Conservation (phyloP, 768 basidiomycete species). For the Kwoniella europaea region DNA sequence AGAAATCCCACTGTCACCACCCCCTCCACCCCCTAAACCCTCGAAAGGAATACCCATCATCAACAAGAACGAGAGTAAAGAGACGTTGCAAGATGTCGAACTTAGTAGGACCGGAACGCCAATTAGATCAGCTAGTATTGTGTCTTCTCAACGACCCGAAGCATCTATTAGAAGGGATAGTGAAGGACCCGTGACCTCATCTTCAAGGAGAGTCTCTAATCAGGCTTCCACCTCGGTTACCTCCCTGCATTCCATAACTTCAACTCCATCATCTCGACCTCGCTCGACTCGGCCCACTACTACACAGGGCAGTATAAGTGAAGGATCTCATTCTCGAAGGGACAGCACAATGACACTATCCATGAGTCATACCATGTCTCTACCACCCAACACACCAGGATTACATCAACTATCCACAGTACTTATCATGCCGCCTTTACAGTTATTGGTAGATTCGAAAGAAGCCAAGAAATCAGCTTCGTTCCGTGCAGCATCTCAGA, state of each 20-base stretch:
- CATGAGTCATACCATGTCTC: constrained; percentile 27
- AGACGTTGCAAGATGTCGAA: constrained; percentile 37
- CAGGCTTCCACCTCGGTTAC: constrained; percentile 40
- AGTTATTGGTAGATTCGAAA: constrained; percentile 81
- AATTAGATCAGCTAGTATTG: constrained; percentile 7
- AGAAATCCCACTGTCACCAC: constrained; percentile 23
- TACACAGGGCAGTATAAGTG: constrained; percentile 3
- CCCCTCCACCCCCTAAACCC: constrained; percentile 29
- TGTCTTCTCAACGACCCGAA: constrained; percentile 8
- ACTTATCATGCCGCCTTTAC: constrained; percentile 71
- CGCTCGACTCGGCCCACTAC: constrained; percentile 21
- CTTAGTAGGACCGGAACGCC: constrained; percentile 32
- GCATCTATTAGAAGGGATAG: constrained; percentile 2
- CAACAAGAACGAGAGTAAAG: constrained; percentile 29
- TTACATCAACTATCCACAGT: constrained; percentile 52
- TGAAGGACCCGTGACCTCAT: constrained; percentile 11
- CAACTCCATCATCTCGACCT: constrained; percentile 35
- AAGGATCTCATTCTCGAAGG: constrained; percentile 36
- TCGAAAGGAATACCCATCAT: background rate
- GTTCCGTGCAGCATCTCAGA: constrained; percentile 81
- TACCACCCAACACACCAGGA: constrained; percentile 26
- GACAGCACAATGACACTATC: constrained; percentile 53
- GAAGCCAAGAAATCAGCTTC: constrained; percentile 82
- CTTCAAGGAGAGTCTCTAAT: constrained; percentile 18
- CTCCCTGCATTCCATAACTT: constrained; percentile 42